Percentiles rank a stretch among this genome's conserved stretches.
Evolutionary conservation across 257 asterid genomes (phyloP).

Genomic region (Fraxinus anomala): DNA sequence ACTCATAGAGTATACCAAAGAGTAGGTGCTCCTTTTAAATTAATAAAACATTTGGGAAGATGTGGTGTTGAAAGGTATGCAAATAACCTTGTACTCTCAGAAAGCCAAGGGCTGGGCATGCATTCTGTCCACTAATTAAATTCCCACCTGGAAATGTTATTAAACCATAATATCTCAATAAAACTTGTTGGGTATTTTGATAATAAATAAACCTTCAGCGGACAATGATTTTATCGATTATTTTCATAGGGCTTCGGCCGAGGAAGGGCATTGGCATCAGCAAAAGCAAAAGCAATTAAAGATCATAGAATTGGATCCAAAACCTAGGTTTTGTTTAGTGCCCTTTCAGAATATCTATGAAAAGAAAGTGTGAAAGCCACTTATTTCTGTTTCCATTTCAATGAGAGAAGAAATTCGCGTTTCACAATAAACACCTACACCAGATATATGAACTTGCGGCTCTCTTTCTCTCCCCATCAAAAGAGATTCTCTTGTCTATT

Average conservation of each 20-base stretch:
- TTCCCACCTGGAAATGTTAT: not conserved
- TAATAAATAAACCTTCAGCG: too few species aligned
- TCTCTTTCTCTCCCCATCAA: not conserved
- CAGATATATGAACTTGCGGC: not conserved
- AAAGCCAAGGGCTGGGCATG: not conserved
- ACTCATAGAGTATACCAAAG: too few species aligned
- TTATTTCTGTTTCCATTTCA: not conserved
- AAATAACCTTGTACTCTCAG: not conserved
- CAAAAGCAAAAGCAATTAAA: slow-evolving; percentile 4
- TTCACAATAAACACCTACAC: not conserved
- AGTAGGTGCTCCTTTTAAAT: too few species aligned
- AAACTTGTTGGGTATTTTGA: too few species aligned
- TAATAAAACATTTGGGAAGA: too few species aligned
- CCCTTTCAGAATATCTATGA: slow-evolving; percentile 8
- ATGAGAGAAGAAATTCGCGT: not conserved
- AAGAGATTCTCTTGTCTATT: not conserved
- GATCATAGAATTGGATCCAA: slow-evolving; percentile 18
- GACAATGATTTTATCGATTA: too few species aligned
- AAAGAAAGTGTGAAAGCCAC: slow-evolving; percentile 7
- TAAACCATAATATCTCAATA: not conserved
- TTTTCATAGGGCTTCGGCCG: too few species aligned
- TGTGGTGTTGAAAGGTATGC: not conserved
- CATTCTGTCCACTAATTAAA: not conserved
- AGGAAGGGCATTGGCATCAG: slow-evolving; percentile 25
- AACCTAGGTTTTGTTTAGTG: slow-evolving; percentile 13